Conservation (phyloP, 495 filamentous ascomycete species). For the Tuber magnatum region DNA sequence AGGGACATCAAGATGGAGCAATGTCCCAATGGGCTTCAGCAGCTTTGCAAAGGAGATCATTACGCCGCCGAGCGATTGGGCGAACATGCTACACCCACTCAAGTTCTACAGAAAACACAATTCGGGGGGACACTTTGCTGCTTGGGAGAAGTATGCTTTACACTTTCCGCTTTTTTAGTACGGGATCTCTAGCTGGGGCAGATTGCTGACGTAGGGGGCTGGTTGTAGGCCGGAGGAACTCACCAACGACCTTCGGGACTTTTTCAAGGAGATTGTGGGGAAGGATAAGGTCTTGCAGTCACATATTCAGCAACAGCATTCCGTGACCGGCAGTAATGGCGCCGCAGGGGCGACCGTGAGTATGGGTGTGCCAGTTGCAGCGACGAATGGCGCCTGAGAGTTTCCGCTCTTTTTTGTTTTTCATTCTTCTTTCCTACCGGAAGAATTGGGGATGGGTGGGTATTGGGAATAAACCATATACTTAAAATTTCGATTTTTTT, state of each 20-base stretch:
- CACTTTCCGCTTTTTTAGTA: not conserved
- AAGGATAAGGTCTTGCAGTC: not conserved
- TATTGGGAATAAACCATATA: not conserved
- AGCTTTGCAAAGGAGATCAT: constrained; percentile 51
- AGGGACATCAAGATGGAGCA: constrained; percentile 24
- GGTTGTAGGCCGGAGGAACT: not conserved
- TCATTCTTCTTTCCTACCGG: not conserved
- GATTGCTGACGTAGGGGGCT: constrained; percentile 19
- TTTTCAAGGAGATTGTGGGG: not conserved
- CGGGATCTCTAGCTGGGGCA: not conserved
- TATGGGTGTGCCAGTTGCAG: not conserved
- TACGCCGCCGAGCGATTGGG: constrained; percentile 42
- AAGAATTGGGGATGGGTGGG: not conserved
- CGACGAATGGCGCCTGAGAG: not conserved
- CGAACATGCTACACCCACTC: constrained; percentile 46
- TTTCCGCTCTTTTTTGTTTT: not conserved
- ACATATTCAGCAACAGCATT: not conserved
- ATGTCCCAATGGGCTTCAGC: constrained; percentile 46
- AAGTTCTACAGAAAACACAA: constrained; percentile 49
- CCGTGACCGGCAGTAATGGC: not conserved
- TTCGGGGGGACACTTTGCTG: constrained; percentile 58
- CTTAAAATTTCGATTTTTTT: not conserved
- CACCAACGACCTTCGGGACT: not conserved
- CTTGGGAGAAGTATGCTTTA: constrained; percentile 50
- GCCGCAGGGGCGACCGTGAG: not conserved